These are phyloP conservation scores for Kwoniella dendrophila DNA, from an alignment of 768 basidiomycete genomes.

Conservation along the genomic window DNA sequence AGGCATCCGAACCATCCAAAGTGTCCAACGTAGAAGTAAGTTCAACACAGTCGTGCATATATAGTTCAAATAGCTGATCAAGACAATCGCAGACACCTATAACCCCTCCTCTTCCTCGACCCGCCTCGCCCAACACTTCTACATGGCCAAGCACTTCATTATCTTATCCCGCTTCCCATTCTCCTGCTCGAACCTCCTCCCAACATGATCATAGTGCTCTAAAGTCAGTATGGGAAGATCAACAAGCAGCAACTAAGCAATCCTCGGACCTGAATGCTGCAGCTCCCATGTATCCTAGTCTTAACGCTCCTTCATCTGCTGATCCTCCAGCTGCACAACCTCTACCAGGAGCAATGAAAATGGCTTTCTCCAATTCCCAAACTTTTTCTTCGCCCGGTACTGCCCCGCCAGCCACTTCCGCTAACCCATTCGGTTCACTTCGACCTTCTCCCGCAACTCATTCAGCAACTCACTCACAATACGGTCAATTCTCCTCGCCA, in stretches of 20 bases:
- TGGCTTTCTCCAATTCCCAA: constrained; percentile 24
- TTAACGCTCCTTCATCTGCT: constrained; percentile 40
- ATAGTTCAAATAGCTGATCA: constrained; percentile 2
- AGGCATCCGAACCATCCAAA: constrained; percentile 2
- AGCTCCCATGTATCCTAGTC: constrained; percentile 41
- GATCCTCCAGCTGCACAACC: constrained; percentile 23
- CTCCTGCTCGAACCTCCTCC: constrained; percentile 26
- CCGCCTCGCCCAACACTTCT: constrained; percentile 21
- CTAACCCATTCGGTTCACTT: constrained; percentile 2
- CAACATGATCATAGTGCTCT: constrained; percentile 40
- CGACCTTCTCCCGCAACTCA: constrained; percentile 17
- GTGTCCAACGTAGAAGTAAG: constrained; percentile 38
- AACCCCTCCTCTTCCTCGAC: constrained; percentile 33
- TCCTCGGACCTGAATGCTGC: constrained; percentile 13
- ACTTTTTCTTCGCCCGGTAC: constrained; percentile 24
- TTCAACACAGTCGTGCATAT: not conserved
- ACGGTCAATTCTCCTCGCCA: constrained; percentile 18
- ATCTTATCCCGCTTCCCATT: constrained; percentile 34
- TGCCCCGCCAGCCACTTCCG: constrained; percentile 1
- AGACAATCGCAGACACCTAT: constrained; percentile 32
- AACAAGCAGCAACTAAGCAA: constrained; percentile 14
- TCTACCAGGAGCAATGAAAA: constrained; percentile 16
- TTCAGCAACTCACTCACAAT: constrained; percentile 17
- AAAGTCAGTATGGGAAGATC: constrained; percentile 48
- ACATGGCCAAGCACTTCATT: constrained; percentile 35